Evolutionary conservation across 2,329 filamentous ascomycete species (phyloP), one percentile per base, ranked within the genome.

Genomic region (Fonsecaea pedrosoi): DNA sequence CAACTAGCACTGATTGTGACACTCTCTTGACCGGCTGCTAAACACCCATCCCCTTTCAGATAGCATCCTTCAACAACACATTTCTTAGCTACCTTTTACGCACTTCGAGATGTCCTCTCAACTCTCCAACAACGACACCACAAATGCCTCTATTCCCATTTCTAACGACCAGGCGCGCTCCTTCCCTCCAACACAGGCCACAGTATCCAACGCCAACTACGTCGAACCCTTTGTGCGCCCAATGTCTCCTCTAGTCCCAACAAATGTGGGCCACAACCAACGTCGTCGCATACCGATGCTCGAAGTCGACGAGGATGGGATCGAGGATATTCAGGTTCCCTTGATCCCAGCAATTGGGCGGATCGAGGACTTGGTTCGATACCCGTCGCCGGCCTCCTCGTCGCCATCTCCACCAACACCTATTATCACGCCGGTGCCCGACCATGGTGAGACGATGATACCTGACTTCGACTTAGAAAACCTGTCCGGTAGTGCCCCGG

Each of bases 371-470:
- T 50, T 60, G 30, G 35, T 37, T 34, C 57, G 25, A 34, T 37
- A 60, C 32, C 30, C 32, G 21, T 6, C 34, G 21, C 8, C 25
- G 15, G 18, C 45, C 10, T 7, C 8, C 8, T 18, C 21, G 15
- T 15, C 40, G 21, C n/a, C 57, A 35, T 21, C 57, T 18, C 57
- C 57, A 15, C 25, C 42, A 48, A 60, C 57, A 21, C 57, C 57
- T 4, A 34, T 30, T 3, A 48, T 60, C 15, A 32, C 40, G 21
- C 40, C 57, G 1, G 56, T 48, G 12, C 3, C 25, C 5, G 30
- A 60, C 42, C 10, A 21, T 4, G 42, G 42, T 10, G 8, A 32
- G 25, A 21, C 30, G 32, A 9, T 10, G 35, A 18, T 60, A 50
- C 30, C 32, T 32, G 21, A 34, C 21, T 60, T 50, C 38, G 32